These are phyloP conservation scores for Sporothrix brunneoviolacea DNA, from an alignment of 2,329 filamentous ascomycete genomes.

Conservation along the genomic window DNA sequence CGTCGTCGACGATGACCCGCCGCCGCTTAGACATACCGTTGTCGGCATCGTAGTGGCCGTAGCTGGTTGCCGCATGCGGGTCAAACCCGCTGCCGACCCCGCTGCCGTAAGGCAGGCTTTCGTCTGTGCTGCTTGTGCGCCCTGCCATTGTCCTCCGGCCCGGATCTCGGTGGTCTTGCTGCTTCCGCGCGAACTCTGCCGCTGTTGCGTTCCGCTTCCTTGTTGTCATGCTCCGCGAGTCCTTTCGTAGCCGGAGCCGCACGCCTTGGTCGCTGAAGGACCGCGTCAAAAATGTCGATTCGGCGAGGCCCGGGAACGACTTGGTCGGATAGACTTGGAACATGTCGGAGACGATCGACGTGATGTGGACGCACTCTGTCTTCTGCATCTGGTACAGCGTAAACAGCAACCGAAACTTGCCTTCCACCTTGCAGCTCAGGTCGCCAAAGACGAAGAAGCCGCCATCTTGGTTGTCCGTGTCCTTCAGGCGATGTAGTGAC, in stretches of 20 bases:
- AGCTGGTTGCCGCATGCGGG: not conserved
- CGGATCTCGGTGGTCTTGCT: conserved; percentile 9
- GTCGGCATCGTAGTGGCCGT: conserved; percentile 13
- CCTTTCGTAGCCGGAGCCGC: conserved; percentile 73
- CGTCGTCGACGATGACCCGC: conserved; percentile 11
- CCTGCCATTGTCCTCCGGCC: conserved; percentile 1
- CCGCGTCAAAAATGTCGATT: conserved; percentile 68
- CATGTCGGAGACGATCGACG: conserved; percentile 49
- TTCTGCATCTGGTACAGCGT: conserved; percentile 64
- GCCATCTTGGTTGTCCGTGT: conserved; percentile 68
- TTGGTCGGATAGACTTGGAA: conserved; percentile 63
- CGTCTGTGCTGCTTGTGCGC: conserved; percentile 7
- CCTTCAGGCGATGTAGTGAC: conserved; percentile 75
- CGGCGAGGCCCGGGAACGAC: conserved; percentile 54
- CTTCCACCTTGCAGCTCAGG: conserved; percentile 69
- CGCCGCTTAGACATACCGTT: conserved; percentile 10
- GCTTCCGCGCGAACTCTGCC: conserved; percentile 21
- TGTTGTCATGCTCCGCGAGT: conserved; percentile 56
- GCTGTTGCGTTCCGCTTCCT: conserved; percentile 36
- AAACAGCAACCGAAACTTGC: conserved; percentile 67
- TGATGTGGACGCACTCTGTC: conserved; percentile 30
- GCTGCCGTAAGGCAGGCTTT: conserved; percentile 4
- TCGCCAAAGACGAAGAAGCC: conserved; percentile 91
- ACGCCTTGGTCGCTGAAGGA: conserved; percentile 85
- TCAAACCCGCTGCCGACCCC: conserved; percentile 10